Evolutionary conservation across 805 yeast genomes (phyloP).

Genomic region (Debaryomyces prosopidis): DNA sequence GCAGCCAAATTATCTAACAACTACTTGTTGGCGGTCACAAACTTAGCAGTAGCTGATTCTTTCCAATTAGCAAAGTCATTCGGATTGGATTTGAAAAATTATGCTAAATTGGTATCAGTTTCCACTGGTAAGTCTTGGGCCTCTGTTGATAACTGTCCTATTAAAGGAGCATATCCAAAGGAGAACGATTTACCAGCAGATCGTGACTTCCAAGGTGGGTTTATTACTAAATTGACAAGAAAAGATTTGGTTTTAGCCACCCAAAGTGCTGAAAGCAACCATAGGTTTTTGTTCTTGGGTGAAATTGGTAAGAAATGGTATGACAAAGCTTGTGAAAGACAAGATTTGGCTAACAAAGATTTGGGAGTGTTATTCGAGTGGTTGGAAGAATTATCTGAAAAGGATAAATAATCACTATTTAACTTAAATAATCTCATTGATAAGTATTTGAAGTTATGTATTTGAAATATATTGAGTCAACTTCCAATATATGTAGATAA

Average conservation of each 20-base stretch:
- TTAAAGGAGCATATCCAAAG: slow-evolving; percentile 45
- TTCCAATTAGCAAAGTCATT: slow-evolving; percentile 52
- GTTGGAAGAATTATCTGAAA: slow-evolving; percentile 31
- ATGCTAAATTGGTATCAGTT: slow-evolving; percentile 50
- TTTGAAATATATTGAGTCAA: too few relatives aligned
- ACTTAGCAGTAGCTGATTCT: slow-evolving; percentile 56
- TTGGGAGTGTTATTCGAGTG: slow-evolving; percentile 45
- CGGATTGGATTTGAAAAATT: slow-evolving; percentile 46
- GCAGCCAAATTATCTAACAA: slow-evolving; percentile 58
- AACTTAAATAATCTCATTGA: neutral
- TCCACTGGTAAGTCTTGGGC: slow-evolving; percentile 59
- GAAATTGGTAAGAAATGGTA: slow-evolving; percentile 42
- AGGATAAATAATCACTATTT: neutral
- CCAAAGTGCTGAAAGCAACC: slow-evolving; percentile 31
- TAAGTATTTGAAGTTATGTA: too few relatives aligned
- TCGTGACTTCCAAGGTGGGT: slow-evolving; percentile 47
- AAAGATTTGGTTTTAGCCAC: slow-evolving; percentile 47
- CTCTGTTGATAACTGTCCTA: slow-evolving; percentile 54
- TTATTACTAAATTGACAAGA: slow-evolving; percentile 46
- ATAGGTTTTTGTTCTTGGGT: slow-evolving; percentile 39
- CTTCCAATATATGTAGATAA: too few relatives aligned
- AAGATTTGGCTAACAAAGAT: slow-evolving; percentile 40
- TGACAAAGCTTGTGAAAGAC: slow-evolving; percentile 43
- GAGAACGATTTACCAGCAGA: slow-evolving; percentile 45
- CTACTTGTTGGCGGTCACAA: slow-evolving; percentile 52